phyloP scores from a whole-genome alignment of 257 asterid genomes.

The Fraxinus americana region DNA sequence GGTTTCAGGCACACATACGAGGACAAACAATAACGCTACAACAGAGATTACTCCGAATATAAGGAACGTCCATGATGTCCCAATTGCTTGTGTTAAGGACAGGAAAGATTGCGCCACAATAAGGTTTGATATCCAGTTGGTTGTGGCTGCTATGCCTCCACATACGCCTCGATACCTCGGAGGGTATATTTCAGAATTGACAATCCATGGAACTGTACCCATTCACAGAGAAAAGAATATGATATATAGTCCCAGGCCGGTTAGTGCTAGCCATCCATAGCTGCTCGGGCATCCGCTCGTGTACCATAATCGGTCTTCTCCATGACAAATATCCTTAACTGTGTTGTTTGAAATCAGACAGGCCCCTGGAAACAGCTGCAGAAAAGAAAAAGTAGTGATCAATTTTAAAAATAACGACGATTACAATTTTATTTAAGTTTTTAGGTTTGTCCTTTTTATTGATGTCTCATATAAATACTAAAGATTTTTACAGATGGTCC shows the following conservation, averaged over 20 bases:
- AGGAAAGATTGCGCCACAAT: constrained; percentile 46
- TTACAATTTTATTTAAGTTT: no score
- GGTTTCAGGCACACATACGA: constrained; percentile 47
- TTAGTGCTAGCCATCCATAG: constrained; percentile 40
- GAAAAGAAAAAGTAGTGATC: neutral
- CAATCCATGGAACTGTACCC: constrained; percentile 60
- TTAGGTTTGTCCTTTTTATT: no score
- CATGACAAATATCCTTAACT: constrained; percentile 34
- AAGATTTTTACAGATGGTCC: no score
- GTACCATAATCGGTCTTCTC: constrained; percentile 41
- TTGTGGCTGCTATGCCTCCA: constrained; percentile 52
- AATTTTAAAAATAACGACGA: no score
- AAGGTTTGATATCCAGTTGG: constrained; percentile 54
- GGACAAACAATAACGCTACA: constrained; percentile 38
- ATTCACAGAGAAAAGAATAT: constrained; percentile 50
- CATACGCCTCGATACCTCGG: constrained; percentile 42
- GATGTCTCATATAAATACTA: no score
- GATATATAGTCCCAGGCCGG: constrained; percentile 40
- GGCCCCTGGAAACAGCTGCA: constrained; percentile 44
- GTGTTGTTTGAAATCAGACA: constrained; percentile 39
- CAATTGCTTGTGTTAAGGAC: constrained; percentile 44
- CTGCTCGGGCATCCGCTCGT: constrained; percentile 52
- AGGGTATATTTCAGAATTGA: constrained; percentile 53
- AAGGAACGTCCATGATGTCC: constrained; percentile 51
- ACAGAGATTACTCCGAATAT: constrained; percentile 43